Conservation (phyloP, 2,329 filamentous ascomycete genomes). For the Fusarium sterilihyphosum region DNA sequence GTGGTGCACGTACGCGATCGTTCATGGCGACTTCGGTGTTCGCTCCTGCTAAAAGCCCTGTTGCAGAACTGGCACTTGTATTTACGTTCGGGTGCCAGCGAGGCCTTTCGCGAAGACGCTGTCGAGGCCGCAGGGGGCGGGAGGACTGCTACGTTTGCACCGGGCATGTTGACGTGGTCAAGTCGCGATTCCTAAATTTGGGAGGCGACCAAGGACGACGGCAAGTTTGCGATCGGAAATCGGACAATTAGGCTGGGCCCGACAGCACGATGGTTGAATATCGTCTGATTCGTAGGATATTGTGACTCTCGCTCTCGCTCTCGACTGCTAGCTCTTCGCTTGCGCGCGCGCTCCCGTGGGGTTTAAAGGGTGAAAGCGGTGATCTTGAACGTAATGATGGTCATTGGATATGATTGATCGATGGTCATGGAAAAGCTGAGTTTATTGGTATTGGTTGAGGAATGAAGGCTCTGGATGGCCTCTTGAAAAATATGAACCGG, state of each 20-base stretch:
- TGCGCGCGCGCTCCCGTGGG: conserved; percentile 73
- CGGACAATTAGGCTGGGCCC: conserved; percentile 42
- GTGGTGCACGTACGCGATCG: conserved; percentile 87
- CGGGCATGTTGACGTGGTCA: conserved; percentile 69
- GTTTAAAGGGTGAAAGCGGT: conserved; percentile 75
- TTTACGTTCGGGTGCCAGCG: conserved; percentile 89
- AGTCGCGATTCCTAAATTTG: conserved; percentile 45
- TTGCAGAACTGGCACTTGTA: conserved; percentile 99
- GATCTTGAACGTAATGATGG: conserved; percentile 59
- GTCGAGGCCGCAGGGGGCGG: conserved; percentile 73
- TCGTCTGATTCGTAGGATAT: conserved; percentile 54
- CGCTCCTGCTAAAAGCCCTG: conserved; percentile 95
- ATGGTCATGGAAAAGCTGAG: conserved; percentile 56
- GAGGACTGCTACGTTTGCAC: conserved; percentile 72
- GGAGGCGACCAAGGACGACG: conserved; percentile 40
- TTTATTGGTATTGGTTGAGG: conserved; percentile 36
- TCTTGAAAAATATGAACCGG: conserved; percentile 39
- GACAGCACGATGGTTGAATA: conserved; percentile 68
- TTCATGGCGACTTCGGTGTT: conserved; percentile 96
- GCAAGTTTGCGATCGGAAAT: conserved; percentile 40
- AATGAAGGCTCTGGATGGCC: conserved; percentile 46
- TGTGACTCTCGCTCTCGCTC: conserved; percentile 48
- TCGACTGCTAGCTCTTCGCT: conserved; percentile 61
- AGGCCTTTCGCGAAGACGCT: conserved; percentile 78
- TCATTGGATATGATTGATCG: conserved; percentile 62